phyloP scores from a whole-genome alignment of 169 alveolate genomes.

The Eimeria sp. region DNA sequence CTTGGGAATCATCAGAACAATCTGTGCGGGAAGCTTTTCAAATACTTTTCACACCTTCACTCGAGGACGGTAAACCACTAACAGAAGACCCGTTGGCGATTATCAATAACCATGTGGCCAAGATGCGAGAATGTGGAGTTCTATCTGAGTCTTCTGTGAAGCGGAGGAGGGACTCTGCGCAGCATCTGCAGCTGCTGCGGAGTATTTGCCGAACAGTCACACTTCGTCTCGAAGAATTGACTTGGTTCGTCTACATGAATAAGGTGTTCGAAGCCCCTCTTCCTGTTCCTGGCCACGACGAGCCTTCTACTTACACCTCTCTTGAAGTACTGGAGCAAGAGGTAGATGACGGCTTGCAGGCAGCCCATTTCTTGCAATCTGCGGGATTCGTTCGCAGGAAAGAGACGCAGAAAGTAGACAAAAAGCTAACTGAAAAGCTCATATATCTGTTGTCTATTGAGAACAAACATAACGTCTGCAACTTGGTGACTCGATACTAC shows the following conservation, averaged over 20 bases:
- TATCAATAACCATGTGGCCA: background rate
- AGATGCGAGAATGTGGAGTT: background rate
- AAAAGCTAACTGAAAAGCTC: background rate
- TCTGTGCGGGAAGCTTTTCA: no score
- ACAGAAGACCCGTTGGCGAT: background rate
- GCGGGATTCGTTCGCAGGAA: background rate
- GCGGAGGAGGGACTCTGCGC: background rate
- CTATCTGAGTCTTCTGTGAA: background rate
- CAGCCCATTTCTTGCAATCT: background rate
- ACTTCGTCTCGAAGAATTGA: background rate
- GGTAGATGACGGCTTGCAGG: background rate
- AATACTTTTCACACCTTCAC: no score
- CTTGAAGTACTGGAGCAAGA: background rate
- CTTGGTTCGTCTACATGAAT: background rate
- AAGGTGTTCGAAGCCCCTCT: background rate
- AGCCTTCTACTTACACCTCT: background rate
- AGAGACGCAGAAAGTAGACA: background rate
- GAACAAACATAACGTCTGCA: background rate
- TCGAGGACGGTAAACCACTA: background rate
- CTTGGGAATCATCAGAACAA: no score
- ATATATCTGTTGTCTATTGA: background rate
- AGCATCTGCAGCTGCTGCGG: background rate
- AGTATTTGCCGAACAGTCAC: constrained; percentile 5
- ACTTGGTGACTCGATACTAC: background rate
- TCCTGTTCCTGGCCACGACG: background rate